phyloP scores from a whole-genome alignment of 169 alveolate genomes.

The Pseudocohnilembus persalinus region DNA sequence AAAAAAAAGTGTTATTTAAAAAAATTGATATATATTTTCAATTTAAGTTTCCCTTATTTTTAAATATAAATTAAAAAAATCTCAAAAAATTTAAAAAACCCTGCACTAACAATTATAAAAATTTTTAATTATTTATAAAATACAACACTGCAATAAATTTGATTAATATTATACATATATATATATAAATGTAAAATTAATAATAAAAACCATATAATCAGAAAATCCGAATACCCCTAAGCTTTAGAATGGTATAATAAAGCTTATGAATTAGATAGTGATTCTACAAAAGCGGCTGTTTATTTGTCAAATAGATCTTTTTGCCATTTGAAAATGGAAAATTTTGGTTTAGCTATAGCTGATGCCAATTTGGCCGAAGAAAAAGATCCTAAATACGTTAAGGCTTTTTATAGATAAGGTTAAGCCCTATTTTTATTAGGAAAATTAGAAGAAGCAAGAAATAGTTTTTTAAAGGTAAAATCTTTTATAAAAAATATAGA shows the following conservation, averaged over 20 bases:
- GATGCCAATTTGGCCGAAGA: conserved; percentile 95
- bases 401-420: conserved; percentile 98
- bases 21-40: too few relatives aligned
- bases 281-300: conserved; percentile 62
- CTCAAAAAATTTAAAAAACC: too few relatives aligned
- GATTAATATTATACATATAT: too few relatives aligned
- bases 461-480: conserved; percentile 82
- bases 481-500: conserved; percentile 1
- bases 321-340: conserved; percentile 93
- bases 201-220: too few relatives aligned
- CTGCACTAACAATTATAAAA: too few relatives aligned
- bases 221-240: conserved; percentile 64
- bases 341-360: conserved; percentile 94
- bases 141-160: too few relatives aligned
- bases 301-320: conserved; percentile 80
- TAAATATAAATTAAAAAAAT: too few relatives aligned
- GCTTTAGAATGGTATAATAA: conserved; percentile 74
- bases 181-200: conserved; percentile 23
- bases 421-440: conserved; percentile 92
- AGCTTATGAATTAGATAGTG: conserved; percentile 62
- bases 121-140: too few relatives aligned
- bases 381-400: conserved; percentile 90
- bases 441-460: conserved; percentile 92
- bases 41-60: too few relatives aligned
- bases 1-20: not conserved